Evolutionary conservation across 2,329 filamentous ascomycete species (phyloP), one percentile per base, ranked within the genome.

Genomic region (Atkinsonella texensis): DNA sequence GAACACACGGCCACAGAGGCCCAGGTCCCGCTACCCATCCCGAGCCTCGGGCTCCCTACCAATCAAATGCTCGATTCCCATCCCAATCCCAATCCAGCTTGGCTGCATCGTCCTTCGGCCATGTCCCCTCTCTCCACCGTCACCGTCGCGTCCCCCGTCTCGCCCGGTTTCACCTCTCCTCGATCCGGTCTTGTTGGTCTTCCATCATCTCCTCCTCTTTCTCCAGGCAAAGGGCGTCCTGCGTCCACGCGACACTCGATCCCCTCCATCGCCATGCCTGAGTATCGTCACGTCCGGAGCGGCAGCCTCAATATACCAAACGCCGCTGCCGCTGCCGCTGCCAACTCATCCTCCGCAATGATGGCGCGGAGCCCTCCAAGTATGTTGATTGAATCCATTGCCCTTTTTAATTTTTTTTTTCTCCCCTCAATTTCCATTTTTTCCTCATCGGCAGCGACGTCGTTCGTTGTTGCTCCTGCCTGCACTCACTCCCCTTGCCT

Each of bases 321-420:
- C 60, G 62, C 59, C 53, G 56, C 57, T 40, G 60, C 52, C 33
- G 57, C 48, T 51, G 57, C 58, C 31, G 61, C 54, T 43, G 57
- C 47, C 51, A 55, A 58, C 55, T 57, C 53, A 51, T 48, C 53
- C 10, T 48, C 53, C 2, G 52, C 59, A 51, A 60, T 64, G 62
- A 59, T 62, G 55, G 77, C 80, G 46, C 70, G 80, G 59, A 83
- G 80, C 66, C 80, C 80, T 57, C 80, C 80, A 31, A 82, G 79
- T 80, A 54, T 33, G 33, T 54, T 20, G 18, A 28, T 35, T 20
- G 28, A 46, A 13, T 18, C 7, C 18, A 18, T 39, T 32, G 32
- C 41, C 41, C 39, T 40, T 32, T 15, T 33, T 13, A 8, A 42
- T 18, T 42, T 46, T 23, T 23, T 32, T 50, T 47, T 32, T n/a